These are phyloP conservation scores for Cystofilobasidium macerans DNA, from an alignment of 768 basidiomycete genomes.

Conservation along the genomic window DNA sequence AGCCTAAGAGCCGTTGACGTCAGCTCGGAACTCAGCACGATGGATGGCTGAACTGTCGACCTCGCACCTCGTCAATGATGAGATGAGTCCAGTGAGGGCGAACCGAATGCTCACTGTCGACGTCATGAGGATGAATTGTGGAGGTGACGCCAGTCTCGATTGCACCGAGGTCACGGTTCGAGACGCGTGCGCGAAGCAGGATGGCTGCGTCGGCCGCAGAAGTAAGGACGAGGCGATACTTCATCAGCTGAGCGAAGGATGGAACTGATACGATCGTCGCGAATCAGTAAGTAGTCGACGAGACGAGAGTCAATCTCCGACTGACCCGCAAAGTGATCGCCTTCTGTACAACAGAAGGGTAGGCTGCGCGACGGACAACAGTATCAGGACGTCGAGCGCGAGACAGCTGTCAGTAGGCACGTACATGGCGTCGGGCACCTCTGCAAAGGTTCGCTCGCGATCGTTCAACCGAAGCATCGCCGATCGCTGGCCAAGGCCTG, in stretches of 20 bases:
- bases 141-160: constrained; percentile 27
- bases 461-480: constrained; percentile 36
- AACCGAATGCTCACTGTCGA: not conserved
- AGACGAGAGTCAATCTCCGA: constrained; percentile 11
- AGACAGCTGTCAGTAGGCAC: constrained; percentile 4
- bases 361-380: too few relatives aligned
- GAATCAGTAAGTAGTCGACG: constrained; percentile 28
- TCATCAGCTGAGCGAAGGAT: constrained; percentile 29
- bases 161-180: constrained; percentile 33
- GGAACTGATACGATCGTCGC: constrained; percentile 30
- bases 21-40: too few relatives aligned
- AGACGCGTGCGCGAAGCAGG: constrained; percentile 30
- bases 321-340: constrained; percentile 29
- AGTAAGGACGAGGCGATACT: constrained; percentile 35
- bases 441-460: constrained; percentile 37
- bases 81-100: constrained; percentile 38
- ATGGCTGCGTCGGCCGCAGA: constrained; percentile 35
- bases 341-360: constrained; percentile 29
- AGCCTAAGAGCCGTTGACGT: too few relatives aligned
- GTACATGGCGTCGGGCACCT: constrained; percentile 32
- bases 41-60: too few relatives aligned
- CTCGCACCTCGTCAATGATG: constrained; percentile 37
- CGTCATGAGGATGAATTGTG: constrained; percentile 28
- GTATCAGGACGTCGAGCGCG: too few relatives aligned
- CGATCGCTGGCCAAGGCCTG: constrained; percentile 25